phyloP scores from a whole-genome alignment of 2,329 filamentous ascomycete genomes.

The Lachnellula arida region DNA sequence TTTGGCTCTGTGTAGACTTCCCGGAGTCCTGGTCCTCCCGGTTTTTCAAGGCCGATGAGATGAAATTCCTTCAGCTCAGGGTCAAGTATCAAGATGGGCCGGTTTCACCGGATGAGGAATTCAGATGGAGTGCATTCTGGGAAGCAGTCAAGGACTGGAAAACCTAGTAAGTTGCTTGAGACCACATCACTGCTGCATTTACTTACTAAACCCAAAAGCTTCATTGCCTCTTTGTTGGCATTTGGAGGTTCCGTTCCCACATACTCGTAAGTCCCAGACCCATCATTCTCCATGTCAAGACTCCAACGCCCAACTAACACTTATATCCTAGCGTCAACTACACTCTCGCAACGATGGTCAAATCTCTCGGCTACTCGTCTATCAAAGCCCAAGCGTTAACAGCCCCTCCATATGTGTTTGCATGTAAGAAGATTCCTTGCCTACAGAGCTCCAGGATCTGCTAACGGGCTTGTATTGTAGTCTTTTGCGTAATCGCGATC shows the following conservation, averaged over 20 bases:
- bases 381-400: conserved; percentile 31
- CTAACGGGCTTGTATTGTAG: background rate
- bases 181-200: background rate
- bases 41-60: conserved; percentile 30
- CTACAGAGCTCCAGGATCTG: no score
- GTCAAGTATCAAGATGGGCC: conserved; percentile 6
- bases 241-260: conserved; percentile 30
- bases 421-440: background rate
- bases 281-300: background rate
- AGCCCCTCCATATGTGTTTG: conserved; percentile 31
- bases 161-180: conserved; percentile 26
- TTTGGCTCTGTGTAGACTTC: conserved; percentile 28
- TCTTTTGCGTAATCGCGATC: conserved; percentile 6
- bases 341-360: conserved; percentile 37
- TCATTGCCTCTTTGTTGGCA: conserved; percentile 34
- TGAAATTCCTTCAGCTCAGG: conserved; percentile 26
- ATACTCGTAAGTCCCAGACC: conserved; percentile 18
- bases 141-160: conserved; percentile 37
- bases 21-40: conserved; percentile 24
- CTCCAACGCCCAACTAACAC: background rate
- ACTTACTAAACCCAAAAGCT: conserved; percentile 1
- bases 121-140: conserved; percentile 24
- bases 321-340: conserved; percentile 23
- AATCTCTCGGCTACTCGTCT: conserved; percentile 30
- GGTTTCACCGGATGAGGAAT: conserved; percentile 12